Percentiles rank a stretch among this genome's conserved stretches.
Conservation (phyloP, 306 rosid species). For the Styphnolobium japonicum region DNA sequence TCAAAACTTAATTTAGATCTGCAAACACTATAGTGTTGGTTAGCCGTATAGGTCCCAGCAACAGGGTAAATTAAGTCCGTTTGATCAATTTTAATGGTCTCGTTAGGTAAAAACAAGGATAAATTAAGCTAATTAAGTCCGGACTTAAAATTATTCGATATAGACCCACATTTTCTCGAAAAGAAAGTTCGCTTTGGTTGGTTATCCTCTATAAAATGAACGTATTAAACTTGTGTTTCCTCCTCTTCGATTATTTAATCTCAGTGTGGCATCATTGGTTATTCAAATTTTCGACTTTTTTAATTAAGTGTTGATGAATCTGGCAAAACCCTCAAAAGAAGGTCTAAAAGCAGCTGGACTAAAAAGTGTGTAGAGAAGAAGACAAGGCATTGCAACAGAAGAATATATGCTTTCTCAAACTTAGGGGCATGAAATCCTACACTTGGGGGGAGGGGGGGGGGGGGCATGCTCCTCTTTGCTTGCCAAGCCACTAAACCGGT, state of each 20-base stretch:
- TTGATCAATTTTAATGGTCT: no score
- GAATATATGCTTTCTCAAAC: slow-evolving; percentile 62
- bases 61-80: not conserved
- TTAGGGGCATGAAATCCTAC: slow-evolving; percentile 47
- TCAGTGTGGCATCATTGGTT: not conserved
- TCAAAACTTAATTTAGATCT: not conserved
- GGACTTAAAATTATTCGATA: no score
- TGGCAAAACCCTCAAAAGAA: slow-evolving; percentile 50
- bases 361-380: slow-evolving; percentile 48
- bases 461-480: slow-evolving; percentile 37
- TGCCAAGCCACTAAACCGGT: slow-evolving; percentile 20
- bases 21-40: no score
- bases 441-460: slow-evolving; percentile 33
- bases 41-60: not conserved
- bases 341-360: slow-evolving; percentile 55
- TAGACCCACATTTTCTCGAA: not conserved
- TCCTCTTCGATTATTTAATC: not conserved
- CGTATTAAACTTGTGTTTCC: not conserved
- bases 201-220: not conserved
- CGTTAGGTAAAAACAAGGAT: no score
- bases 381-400: slow-evolving; percentile 56
- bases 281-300: not conserved
- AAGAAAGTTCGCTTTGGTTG: not conserved
- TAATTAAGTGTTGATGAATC: slow-evolving; percentile 24
- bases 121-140: no score